Conservation (phyloP, 2,329 filamentous ascomycete genomes). For the Claviceps sp. region DNA sequence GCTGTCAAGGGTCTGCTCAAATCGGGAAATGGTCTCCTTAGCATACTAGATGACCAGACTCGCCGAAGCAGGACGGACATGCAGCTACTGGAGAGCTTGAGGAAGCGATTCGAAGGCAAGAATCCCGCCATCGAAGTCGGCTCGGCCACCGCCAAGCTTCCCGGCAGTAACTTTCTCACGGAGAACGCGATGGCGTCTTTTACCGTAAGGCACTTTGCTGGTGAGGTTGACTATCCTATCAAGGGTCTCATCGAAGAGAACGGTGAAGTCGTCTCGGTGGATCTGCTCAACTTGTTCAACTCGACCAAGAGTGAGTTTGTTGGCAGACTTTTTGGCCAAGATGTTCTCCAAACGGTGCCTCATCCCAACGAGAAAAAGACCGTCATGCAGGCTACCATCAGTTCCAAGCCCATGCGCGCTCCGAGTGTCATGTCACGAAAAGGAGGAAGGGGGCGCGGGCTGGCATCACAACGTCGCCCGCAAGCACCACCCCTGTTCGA, state of each 20-base stretch:
- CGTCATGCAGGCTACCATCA: slow-evolving; percentile 91
- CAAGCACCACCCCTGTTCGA: slow-evolving; percentile 20
- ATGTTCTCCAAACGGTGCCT: slow-evolving; percentile 81
- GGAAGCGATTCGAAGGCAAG: slow-evolving; percentile 88
- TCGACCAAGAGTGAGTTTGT: slow-evolving; percentile 83
- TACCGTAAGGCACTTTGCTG: slow-evolving; percentile 88
- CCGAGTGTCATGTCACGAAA: slow-evolving; percentile 86
- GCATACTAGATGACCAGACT: slow-evolving; percentile 93
- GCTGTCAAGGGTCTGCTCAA: slow-evolving; percentile 87
- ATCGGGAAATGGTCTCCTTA: slow-evolving; percentile 79
- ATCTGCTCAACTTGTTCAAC: slow-evolving; percentile 87
- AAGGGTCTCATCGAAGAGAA: slow-evolving; percentile 88
- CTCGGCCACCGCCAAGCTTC: slow-evolving; percentile 59
- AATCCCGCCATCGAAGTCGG: slow-evolving; percentile 79
- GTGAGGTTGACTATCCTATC: slow-evolving; percentile 88
- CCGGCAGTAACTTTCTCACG: slow-evolving; percentile 81
- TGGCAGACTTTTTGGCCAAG: slow-evolving; percentile 84
- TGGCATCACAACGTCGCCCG: slow-evolving; percentile 24
- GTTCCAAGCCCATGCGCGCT: slow-evolving; percentile 84
- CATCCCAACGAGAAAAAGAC: slow-evolving; percentile 83
- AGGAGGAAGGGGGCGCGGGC: slow-evolving; percentile 31
- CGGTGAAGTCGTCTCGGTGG: slow-evolving; percentile 86
- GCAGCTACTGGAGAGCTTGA: slow-evolving; percentile 80
- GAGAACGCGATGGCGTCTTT: slow-evolving; percentile 71
- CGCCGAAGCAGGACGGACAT: slow-evolving; percentile 76